Evolutionary conservation across 768 basidiomycete genomes (phyloP), one percentile per base, ranked within the genome.

Genomic region (Filobasidium wieringae): DNA sequence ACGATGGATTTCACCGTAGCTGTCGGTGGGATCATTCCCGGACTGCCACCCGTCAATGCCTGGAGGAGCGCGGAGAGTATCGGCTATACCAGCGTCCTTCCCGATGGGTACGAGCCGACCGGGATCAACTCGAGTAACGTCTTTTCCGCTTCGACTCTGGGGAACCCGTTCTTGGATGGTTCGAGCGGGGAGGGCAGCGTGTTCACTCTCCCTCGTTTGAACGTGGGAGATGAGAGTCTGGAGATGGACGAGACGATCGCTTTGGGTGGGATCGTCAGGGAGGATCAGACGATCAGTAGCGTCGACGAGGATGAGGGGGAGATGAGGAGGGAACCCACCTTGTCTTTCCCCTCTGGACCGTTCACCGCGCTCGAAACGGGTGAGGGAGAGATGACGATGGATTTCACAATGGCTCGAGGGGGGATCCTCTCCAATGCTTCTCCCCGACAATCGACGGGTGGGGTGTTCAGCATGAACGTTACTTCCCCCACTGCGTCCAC

Each of bases 1-100:
- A 74, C 72, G 2, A 72, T 75, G 67, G 74, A 75, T 52, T 75
- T 75, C 58, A 75, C 74, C 5, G 66, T 74, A 22, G 69, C 71
- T 7, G 62, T 72, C 15, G 74, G 72, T 11, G 72, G 72, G 7
- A 47, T 70, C 26, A 61, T 75, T 27, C 72, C 72, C 6, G 56
- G 58, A 37, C 51, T 65, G 8, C 68, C 74, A 6, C 74, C 74
- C 11, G 59, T 57, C 12, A 66, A 66, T n/a, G 72, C 71, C 17
- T 53, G 56, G 39, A 59, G 58, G 15, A 56, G 57, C 22, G 63
- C 70, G 7, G 55, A 57, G 3, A 65, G 66, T 0, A 63, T 75
- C 34, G 74, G 74, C 1, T 75, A 75, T 59, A 66, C 62, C 8
- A 51, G 51, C 9, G 55, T 32, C 4, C 22, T 57, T 11, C 22